Conservation (phyloP, 1,139 yeast species). For the Pneumocystis carinii region DNA sequence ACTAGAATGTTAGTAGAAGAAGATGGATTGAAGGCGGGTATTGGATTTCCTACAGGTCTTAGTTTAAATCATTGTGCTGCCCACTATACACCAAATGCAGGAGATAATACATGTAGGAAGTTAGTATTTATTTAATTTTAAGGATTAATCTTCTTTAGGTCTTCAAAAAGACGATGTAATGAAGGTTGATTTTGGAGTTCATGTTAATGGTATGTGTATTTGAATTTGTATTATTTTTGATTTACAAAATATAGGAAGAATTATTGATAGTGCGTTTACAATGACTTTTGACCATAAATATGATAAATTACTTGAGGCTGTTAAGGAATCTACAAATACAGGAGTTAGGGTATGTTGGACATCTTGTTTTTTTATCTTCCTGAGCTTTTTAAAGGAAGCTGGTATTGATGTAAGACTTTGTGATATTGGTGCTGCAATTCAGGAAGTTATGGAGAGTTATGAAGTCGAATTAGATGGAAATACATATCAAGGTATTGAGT, state of each 20-base stretch:
- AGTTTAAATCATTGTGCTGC: constrained; percentile 92
- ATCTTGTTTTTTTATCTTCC: background rate
- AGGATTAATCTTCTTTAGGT: constrained; percentile 26
- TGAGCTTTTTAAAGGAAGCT: constrained; percentile 38
- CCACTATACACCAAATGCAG: constrained; percentile 93
- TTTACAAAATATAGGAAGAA: constrained; percentile 19
- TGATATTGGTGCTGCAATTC: constrained; percentile 90
- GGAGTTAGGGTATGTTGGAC: constrained; percentile 36
- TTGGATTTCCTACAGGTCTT: constrained; percentile 95
- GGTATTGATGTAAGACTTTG: constrained; percentile 93
- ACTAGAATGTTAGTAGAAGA: constrained; percentile 59
- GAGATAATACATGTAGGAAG: constrained; percentile 41
- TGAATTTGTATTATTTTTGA: constrained; percentile 20
- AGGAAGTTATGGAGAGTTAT: constrained; percentile 93
- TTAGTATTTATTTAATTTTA: background rate
- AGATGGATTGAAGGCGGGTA: constrained; percentile 56
- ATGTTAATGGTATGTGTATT: constrained; percentile 54
- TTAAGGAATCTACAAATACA: constrained; percentile 81
- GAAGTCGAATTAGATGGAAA: constrained; percentile 86
- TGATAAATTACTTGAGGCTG: constrained; percentile 68
- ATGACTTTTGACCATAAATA: constrained; percentile 74
- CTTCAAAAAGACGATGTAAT: constrained; percentile 76
- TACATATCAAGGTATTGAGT: constrained; percentile 36
- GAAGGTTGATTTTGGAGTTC: constrained; percentile 96
- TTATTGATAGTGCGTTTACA: constrained; percentile 91